Base-by-base conservation (phyloP, 2,329 filamentous ascomycete genomes). In the Alternaria sp. region DNA sequence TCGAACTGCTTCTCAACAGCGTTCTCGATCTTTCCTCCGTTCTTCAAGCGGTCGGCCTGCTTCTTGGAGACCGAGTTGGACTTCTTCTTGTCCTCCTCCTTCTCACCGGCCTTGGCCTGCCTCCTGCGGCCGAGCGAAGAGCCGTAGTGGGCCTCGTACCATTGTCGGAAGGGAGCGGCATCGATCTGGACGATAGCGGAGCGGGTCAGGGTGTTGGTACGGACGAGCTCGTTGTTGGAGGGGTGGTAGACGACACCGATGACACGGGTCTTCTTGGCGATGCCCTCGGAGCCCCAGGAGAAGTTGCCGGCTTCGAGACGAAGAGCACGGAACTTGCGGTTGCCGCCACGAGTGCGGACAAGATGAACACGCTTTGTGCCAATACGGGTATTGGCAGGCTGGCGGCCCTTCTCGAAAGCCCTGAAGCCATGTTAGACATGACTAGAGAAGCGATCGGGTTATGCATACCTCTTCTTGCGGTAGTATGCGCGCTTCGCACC, bases 81-180 rank as follows among this genome's bases (percentile, higher is more conserved):
- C 92, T 97, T 97, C 92, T 97, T 96, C 92, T 97, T 96, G 78
- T 90, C 89, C 85, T 93, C 82, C 71, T 87, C 82, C 82, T 89
- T 88, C 78, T 87, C 87, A 79, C 86, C 84, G 82, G 86, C 86
- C 85, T 96, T 94, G 84, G 90, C 88, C 88, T 97, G 94, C 86
- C 94, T 93, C 86, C 91, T 92, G 80, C 94, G 92, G 84, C 96
- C 96, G 71, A 99, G 83, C 79, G 87, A 79, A 85, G 93, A 89
- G 82, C 96, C 96, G 89, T 99, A 99, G 92, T 99, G 96, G 77
- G 96, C 93, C 90, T 99, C 96, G 87, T 97, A 99, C 96, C 96
- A 99, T 88, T 98, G 95, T 84, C 96, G 90, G 93, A 99, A 99
- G 77, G 96, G 96, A 71, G 96, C 93, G 79, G 96, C 96, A 85